Conservation (phyloP, 2,329 filamentous ascomycete genomes). For the Colletotrichum sp. region DNA sequence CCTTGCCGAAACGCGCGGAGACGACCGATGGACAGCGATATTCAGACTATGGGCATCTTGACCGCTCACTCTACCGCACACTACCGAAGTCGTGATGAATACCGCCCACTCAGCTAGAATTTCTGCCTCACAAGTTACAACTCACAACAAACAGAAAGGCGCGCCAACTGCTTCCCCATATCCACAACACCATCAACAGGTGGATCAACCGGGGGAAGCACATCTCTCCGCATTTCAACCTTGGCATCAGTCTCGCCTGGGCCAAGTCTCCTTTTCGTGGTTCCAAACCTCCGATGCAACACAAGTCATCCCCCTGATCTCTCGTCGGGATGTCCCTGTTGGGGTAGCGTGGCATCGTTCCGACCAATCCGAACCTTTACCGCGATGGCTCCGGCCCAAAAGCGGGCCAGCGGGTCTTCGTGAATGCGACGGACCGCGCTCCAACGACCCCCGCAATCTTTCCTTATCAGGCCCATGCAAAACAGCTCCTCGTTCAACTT, state of each 20-base stretch:
- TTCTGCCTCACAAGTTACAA: background rate
- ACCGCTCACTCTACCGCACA: background rate
- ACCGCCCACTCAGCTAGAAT: background rate
- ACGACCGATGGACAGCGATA: background rate
- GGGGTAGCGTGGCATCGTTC: background rate
- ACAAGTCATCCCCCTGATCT: background rate
- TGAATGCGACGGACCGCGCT: slow-evolving; percentile 11
- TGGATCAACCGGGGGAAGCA: background rate
- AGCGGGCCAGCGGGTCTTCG: background rate
- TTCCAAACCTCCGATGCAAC: background rate
- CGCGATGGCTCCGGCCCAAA: background rate
- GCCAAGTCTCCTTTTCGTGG: background rate
- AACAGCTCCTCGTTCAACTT: background rate
- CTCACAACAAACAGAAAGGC: background rate
- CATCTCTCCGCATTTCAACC: background rate
- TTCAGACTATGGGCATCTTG: background rate
- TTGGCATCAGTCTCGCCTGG: background rate
- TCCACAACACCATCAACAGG: background rate
- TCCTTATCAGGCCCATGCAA: slow-evolving; percentile 6
- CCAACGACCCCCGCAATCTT: slow-evolving; percentile 9
- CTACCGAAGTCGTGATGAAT: background rate
- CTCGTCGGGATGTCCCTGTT: background rate
- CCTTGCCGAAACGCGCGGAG: too few relatives aligned
- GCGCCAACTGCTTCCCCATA: background rate
- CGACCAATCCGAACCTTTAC: slow-evolving; percentile 8